These are phyloP conservation scores for Microbotryum scabiosae DNA, from an alignment of 1,284 basidiomycete species.

Conservation along the genomic window DNA sequence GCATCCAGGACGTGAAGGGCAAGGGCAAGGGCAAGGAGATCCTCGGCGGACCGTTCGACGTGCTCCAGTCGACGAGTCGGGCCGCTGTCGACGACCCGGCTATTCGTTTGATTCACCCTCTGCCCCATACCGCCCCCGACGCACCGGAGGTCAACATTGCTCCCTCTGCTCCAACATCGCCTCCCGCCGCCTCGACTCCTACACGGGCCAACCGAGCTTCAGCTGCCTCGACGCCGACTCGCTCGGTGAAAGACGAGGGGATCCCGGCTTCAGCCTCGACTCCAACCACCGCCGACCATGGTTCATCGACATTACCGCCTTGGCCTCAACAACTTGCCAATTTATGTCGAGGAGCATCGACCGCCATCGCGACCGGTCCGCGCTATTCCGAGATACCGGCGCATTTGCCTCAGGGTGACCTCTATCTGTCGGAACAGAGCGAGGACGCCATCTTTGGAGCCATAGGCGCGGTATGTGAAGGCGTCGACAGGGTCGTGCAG, in stretches of 20 bases:
- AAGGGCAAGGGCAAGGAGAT: conserved; percentile 3
- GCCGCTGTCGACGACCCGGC: conserved; percentile 50
- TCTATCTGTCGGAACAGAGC: conserved; percentile 67
- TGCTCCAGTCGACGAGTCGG: conserved; percentile 12
- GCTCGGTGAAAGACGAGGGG: not conserved
- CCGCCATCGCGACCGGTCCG: conserved; percentile 19
- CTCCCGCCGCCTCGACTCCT: not conserved
- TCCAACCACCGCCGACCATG: not conserved
- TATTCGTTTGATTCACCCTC: conserved; percentile 57
- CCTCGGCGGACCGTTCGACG: conserved; percentile 26
- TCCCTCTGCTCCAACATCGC: not conserved
- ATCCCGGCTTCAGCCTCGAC: not conserved
- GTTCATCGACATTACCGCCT: not conserved
- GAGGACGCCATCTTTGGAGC: conserved; percentile 66
- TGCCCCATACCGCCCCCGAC: conserved; percentile 41
- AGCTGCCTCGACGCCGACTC: not conserved
- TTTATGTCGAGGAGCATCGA: conserved; percentile 8
- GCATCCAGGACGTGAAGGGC: conserved; percentile 40
- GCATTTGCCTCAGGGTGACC: conserved; percentile 63
- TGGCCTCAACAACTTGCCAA: conserved; percentile 21
- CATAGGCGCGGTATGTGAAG: conserved; percentile 70
- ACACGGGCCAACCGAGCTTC: not conserved
- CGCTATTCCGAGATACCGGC: conserved; percentile 71
- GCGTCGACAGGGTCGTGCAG: conserved; percentile 58
- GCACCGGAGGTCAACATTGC: not conserved